Percentiles rank a stretch among this genome's conserved stretches.
These are phyloP conservation scores for Backusella circina DNA, from an alignment of 192 early-diverging fungal genomes.

Conservation along the genomic window DNA sequence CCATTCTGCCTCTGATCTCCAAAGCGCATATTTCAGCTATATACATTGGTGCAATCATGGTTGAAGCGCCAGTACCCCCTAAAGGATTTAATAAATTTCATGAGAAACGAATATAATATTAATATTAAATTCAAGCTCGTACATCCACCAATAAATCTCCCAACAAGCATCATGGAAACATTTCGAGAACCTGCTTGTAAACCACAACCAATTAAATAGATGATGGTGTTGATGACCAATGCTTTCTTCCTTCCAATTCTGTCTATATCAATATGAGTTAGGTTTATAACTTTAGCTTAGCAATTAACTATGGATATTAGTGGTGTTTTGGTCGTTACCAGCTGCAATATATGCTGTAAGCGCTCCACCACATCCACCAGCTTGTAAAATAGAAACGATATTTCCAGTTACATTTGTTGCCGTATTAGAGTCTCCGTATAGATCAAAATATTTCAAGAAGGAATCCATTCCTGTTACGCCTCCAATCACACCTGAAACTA, in stretches of 20 bases:
- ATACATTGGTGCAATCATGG: conserved; percentile 6
- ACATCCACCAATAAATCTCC: conserved; percentile 3
- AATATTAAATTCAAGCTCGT: not conserved
- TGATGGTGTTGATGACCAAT: not conserved
- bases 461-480: not conserved
- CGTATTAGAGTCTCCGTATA: not conserved
- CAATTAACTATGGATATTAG: not conserved
- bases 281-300: not conserved
- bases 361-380: not conserved
- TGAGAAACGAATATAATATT: not conserved
- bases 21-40: not conserved
- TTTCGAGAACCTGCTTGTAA: not conserved
- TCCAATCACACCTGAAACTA: not conserved
- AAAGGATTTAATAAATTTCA: not conserved
- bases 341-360: not conserved
- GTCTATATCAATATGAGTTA: not conserved
- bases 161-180: not conserved
- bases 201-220: not conserved
- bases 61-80: not conserved
- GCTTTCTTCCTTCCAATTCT: conserved; percentile 3
- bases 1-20: conserved; percentile 4
- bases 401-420: not conserved
- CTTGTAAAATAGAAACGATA: conserved; percentile 1
- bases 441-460: not conserved
- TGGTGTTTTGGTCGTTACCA: not conserved